Percentiles rank a stretch among this genome's conserved stretches.
phyloP scores from a whole-genome alignment of 768 basidiomycete species.

The Tricholoma matsutake region DNA sequence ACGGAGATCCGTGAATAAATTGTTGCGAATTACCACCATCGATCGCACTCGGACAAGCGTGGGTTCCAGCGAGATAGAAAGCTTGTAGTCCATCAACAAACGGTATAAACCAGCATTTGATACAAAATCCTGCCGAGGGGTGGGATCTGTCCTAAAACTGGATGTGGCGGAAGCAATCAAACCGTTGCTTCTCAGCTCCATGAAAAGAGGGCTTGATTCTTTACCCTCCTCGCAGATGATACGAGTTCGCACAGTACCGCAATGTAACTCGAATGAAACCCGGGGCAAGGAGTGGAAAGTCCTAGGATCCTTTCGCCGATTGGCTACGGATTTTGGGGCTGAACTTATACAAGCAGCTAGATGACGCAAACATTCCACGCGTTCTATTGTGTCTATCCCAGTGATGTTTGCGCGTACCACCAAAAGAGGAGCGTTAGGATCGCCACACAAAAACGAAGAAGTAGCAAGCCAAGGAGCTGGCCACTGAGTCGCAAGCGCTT shows the following conservation, averaged over 20 bases:
- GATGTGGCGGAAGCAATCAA: conserved; percentile 41
- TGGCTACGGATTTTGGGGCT: conserved; percentile 7
- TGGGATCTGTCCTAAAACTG: conserved; percentile 33
- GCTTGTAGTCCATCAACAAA: conserved; percentile 41
- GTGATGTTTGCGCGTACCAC: conserved; percentile 44
- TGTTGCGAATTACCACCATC: conserved; percentile 24
- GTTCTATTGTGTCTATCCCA: conserved; percentile 49
- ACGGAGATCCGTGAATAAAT: conserved; percentile 24
- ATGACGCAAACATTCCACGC: conserved; percentile 47
- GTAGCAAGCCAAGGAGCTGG: conserved; percentile 52
- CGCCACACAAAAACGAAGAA: conserved; percentile 49
- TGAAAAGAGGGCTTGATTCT: conserved; percentile 41
- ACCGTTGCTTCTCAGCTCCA: conserved; percentile 59
- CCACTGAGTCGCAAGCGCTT: conserved; percentile 56
- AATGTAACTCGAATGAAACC: conserved; percentile 41
- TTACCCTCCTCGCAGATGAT: conserved; percentile 45
- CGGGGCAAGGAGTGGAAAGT: conserved; percentile 43
- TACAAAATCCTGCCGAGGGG: conserved; percentile 18
- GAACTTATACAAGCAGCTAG: conserved; percentile 22
- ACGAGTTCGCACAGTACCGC: conserved; percentile 50
- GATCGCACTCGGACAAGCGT: conserved; percentile 52
- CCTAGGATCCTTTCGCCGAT: conserved; percentile 15
- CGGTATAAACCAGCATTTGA: conserved; percentile 37
- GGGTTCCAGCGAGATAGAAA: conserved; percentile 46
- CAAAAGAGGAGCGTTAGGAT: conserved; percentile 57